These are phyloP conservation scores for Pistacia vera DNA, from an alignment of 345 rosid species.

Conservation along the genomic window DNA sequence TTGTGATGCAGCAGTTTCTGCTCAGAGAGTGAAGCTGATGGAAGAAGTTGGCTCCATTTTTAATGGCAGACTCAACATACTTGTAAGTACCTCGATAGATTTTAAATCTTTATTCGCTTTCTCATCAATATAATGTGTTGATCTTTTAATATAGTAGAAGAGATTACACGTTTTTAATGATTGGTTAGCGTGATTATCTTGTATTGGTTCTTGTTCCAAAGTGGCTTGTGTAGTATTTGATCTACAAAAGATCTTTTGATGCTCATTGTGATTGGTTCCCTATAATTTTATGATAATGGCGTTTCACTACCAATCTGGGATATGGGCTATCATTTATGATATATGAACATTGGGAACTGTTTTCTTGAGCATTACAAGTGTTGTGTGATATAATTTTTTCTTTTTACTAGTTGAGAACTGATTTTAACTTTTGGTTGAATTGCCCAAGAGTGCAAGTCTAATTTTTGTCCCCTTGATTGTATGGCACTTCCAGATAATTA, in stretches of 20 bases:
- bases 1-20: constrained; percentile 58
- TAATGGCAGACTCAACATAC: constrained; percentile 65
- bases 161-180: not conserved
- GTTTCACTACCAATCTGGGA: not conserved
- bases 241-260: not conserved
- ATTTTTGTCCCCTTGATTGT: not conserved
- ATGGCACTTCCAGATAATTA: not conserved
- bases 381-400: not conserved
- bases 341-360: not conserved
- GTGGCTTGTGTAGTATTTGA: not conserved
- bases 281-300: not conserved
- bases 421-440: not conserved
- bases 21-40: constrained; percentile 57
- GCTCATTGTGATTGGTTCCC: not conserved
- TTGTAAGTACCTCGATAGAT: constrained; percentile 38
- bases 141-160: not conserved
- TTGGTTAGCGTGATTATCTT: not conserved
- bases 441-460: not conserved
- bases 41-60: constrained; percentile 51
- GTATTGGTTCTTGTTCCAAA: not conserved
- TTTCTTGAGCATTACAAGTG: not conserved
- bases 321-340: not conserved
- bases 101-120: not conserved
- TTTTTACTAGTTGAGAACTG: not conserved
- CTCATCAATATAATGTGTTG: not conserved